Percentiles rank a stretch among this genome's conserved stretches.
phyloP scores from a whole-genome alignment of 768 basidiomycete species.

The Termitomyces sp. region DNA sequence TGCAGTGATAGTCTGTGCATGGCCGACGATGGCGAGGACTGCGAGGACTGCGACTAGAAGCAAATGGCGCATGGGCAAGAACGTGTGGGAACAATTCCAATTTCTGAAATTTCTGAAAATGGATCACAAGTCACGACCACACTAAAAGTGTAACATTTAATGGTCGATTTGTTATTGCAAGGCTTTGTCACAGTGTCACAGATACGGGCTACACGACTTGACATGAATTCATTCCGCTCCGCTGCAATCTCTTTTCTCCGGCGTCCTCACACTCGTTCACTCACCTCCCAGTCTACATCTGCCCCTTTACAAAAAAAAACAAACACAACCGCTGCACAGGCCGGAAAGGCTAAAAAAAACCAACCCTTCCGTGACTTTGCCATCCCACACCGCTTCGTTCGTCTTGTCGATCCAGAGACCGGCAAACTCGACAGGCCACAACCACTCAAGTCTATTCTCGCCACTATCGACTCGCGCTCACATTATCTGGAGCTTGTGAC shows the following conservation, averaged over 20 bases:
- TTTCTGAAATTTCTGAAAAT: background rate
- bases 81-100: conserved; percentile 1
- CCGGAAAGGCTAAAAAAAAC: background rate
- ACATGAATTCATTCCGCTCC: conserved; percentile 19
- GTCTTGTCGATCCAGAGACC: conserved; percentile 42
- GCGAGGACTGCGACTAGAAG: conserved; percentile 14
- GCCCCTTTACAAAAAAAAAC: background rate
- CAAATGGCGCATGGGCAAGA: conserved; percentile 11
- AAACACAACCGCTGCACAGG: background rate
- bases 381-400: conserved; percentile 38
- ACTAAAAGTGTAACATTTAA: no score
- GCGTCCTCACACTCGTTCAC: conserved; percentile 1
- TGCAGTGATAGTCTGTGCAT: conserved; percentile 41
- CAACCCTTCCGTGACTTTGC: conserved; percentile 26
- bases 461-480: conserved; percentile 30
- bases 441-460: conserved; percentile 38
- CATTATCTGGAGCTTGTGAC: conserved; percentile 53
- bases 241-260: conserved; percentile 17
- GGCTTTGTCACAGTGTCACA: background rate
- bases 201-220: background rate
- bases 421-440: conserved; percentile 28
- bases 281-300: background rate
- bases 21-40: conserved; percentile 16
- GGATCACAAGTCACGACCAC: no score
- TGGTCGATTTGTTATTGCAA: no score